Base-by-base conservation (phyloP, 768 basidiomycete species). In the Roridomyces roridus region DNA sequence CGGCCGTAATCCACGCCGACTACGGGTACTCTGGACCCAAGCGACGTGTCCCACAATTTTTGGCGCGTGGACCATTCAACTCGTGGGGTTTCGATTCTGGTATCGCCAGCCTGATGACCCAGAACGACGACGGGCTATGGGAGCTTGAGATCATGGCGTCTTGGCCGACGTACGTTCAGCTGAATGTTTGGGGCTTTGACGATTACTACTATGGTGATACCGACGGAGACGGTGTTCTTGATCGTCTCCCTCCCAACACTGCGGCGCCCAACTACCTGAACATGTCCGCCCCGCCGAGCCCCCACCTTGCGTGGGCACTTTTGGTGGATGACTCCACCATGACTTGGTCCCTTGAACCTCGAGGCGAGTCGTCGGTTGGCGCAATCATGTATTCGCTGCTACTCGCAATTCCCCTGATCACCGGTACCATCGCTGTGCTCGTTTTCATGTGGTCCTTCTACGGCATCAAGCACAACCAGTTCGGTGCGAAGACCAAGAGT, bases 361-460 rank as follows among this genome's bases (percentile, higher is more conserved):
- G 92, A 55, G 95, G 95, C 31, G 77, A 93, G 65, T 83, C 91
- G 9, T 79, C 82, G 17, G 84, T 96, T 21, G 93, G 89, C 25
- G 92, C 89, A 28, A 86, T 91, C 76, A 93, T 95, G 84, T 97
- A 89, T 67, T 93, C 86, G 1, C 83, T 96, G 36, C 80, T 96
- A 41, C 78, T 90, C 26, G 64, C 85, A 37, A 92, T 96, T 57
- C 95, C 95, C 6, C 74, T 94, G 60, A 83, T 96, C 71, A 95
- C 94, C 18, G 95, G 86, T 57, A 82, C 84, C 14, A 78, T 92
- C 46, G 93, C 95, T 15, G 92, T 93, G 43, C 67, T 87, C 47
- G 69, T 94, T 72, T 97, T 97, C 84, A 91, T 94, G 86, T 94
- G 91, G 87, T 87, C 89, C 6, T 97, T 97, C 83, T 97, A 97